Base-by-base conservation (phyloP, 2,329 filamentous ascomycete species). In the Xylaria sp. region DNA sequence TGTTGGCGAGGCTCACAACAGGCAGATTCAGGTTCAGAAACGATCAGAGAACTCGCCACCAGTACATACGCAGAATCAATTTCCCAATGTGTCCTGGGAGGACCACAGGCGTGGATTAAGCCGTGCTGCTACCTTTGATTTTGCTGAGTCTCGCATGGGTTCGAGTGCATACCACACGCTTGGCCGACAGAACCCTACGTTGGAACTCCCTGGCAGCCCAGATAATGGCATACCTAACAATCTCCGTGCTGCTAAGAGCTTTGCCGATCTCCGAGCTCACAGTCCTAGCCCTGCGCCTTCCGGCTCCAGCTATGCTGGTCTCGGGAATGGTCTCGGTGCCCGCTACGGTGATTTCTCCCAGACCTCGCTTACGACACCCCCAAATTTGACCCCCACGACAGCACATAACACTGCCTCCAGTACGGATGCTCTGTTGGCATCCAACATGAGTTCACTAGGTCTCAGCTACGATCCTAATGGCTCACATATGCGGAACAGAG, bases 51-150 rank as follows among this genome's bases (percentile, higher is more conserved):
- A 84, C 77, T 79, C 84, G 51, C 79, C 86, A 44, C 81, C 85
- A n/a, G 79, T 83, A 55, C 82, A 85, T 73, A 79, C 90, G 83
- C 83, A 90, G 83, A 74, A 83, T 78, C 76, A 77, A 58, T 69
- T 81, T 25, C 85, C 87, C 1, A 89, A 89, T 63, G 90, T 92
- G 65, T 88, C 89, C 25, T 83, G 89, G 57, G 93, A 97, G 70
- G 89, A 92, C 63, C 90, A 93, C 73, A 90, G 95, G 72, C 92
- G 95, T 67, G 92, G 91, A 4, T 84, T 99, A 39, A 97, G 94
- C 81, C 91, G 96, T 69, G 94, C 96, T 17, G 96, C 96, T n/a
- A 98, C 96, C 1, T 97, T 96, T 72, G 96, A 98, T 79, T 98
- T 98, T 79, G 94, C 92, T 71, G 91, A 91, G 68, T 90, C 91